Percentiles rank a stretch among this genome's conserved stretches.
These are phyloP conservation scores for Beauveria brongniartii DNA, from an alignment of 2,329 filamentous ascomycete genomes.

Conservation along the genomic window DNA sequence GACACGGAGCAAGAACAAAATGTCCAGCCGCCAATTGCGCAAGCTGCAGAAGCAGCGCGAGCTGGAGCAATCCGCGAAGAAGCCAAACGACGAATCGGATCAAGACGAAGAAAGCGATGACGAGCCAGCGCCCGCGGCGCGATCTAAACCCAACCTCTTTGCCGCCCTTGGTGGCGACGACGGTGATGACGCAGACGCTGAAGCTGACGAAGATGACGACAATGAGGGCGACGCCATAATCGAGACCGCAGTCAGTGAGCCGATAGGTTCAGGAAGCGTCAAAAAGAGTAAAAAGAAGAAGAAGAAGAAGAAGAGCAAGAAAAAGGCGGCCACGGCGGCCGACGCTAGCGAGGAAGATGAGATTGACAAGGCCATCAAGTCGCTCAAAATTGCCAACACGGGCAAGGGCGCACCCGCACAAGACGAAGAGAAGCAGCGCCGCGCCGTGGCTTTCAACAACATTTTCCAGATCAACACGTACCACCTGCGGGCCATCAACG, in stretches of 20 bases:
- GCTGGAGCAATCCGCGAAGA: conserved; percentile 24
- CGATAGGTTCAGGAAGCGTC: conserved; percentile 8
- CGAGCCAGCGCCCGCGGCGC: conserved; percentile 26
- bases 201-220: conserved; percentile 25
- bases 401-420: not conserved
- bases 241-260: conserved; percentile 26
- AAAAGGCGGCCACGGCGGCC: conserved; percentile 20
- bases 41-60: conserved; percentile 45
- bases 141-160: conserved; percentile 36
- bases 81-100: conserved; percentile 14
- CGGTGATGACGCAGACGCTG: conserved; percentile 29
- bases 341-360: conserved; percentile 36
- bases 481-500: conserved; percentile 77
- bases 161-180: conserved; percentile 41
- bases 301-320: conserved; percentile 29
- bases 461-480: conserved; percentile 48
- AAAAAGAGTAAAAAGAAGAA: conserved; percentile 30
- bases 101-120: conserved; percentile 26
- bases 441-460: conserved; percentile 30
- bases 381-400: conserved; percentile 33
- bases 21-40: conserved; percentile 45
- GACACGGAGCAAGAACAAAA: conserved; percentile 19
- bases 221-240: conserved; percentile 12
- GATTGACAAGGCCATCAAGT: conserved; percentile 46
- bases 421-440: conserved; percentile 8